Evolutionary conservation across 2,329 filamentous ascomycete genomes (phyloP), one percentile per base, ranked within the genome.

Genomic region (Sarocladiaceae sp.): DNA sequence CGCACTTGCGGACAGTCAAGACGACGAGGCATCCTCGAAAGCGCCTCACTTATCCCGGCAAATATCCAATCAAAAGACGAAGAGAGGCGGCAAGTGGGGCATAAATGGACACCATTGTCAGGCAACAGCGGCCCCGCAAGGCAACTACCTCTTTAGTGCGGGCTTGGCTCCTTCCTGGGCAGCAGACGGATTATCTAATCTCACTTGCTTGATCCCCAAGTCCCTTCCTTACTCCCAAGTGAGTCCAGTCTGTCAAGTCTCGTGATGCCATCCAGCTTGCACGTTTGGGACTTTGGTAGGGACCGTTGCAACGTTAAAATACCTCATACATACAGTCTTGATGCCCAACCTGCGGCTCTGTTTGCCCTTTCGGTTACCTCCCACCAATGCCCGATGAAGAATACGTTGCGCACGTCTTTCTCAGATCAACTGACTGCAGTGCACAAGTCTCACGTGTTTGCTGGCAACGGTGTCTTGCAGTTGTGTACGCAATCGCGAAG

Each of bases 41-140:
- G 15, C 44, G 44, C 44, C 44, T 48, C 44, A 48, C 44, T 48
- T 48, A 22, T n/a, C 17, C 11, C 6, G 5, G 44, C n/a, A 3
- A 33, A 15, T 4, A 33, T 15, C 44, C 44, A 48, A 33, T 48
- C 26, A 15, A 13, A 4, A 22, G 4, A 17, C 12, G 6, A 3
- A 11, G 12, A 22, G 6, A 3, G 10, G 20, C 44, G 44, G 44
- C 26, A 48, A 48, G 26, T 48, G 44, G 44, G n/a, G 22, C 11
- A n/a, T 20, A 10, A 48, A 26, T 17, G 25, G 44, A 17, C 3
- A 3, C 12, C n/a, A 23, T 18, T 26, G 18, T 25, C n/a, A 48
- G 44, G 44, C 44, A 48, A 22, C 44, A 7, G 17, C 44, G 44
- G 44, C 44, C 40, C 44, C 44, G 44, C 44, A 48, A 48, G 44